Evolutionary conservation across 2,329 filamentous ascomycete genomes (phyloP).

Genomic region (Penicillium sp.): DNA sequence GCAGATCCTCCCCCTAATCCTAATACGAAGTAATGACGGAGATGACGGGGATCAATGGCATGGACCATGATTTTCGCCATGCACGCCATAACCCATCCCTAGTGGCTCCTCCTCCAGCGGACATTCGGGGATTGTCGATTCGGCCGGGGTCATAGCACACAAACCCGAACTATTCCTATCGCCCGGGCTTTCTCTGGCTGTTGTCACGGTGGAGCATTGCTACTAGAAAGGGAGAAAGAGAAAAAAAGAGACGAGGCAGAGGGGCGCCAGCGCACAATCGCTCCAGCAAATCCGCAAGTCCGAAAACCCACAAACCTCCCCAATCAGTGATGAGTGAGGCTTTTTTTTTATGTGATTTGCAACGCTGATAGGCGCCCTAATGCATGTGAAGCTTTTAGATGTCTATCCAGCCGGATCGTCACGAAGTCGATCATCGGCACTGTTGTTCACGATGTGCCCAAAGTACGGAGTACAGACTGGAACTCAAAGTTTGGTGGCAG

Average conservation of each 20-base stretch:
- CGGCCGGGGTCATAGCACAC: conserved; percentile 9
- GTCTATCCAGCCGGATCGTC: conserved; percentile 3
- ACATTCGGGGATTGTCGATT: conserved; percentile 7
- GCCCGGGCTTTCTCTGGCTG: neutral
- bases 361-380: conserved; percentile 14
- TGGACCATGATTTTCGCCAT: conserved; percentile 4
- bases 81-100: conserved; percentile 13
- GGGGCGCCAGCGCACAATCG: neutral
- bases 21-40: conserved; percentile 7
- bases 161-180: conserved; percentile 1
- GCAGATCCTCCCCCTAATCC: conserved; percentile 14
- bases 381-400: conserved; percentile 18
- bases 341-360: conserved; percentile 12
- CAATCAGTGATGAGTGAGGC: neutral
- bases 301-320: neutral
- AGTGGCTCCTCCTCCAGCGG: neutral
- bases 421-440: conserved; percentile 1
- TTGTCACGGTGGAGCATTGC: neutral
- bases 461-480: neutral
- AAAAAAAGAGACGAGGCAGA: neutral
- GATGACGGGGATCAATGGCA: conserved; percentile 15
- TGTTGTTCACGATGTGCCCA: conserved; percentile 1
- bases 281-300: neutral
- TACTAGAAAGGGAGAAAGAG: neutral
- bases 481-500: conserved; percentile 1